Evolutionary conservation across 2,329 filamentous ascomycete species (phyloP).

Genomic region (Diaporthe vexans): DNA sequence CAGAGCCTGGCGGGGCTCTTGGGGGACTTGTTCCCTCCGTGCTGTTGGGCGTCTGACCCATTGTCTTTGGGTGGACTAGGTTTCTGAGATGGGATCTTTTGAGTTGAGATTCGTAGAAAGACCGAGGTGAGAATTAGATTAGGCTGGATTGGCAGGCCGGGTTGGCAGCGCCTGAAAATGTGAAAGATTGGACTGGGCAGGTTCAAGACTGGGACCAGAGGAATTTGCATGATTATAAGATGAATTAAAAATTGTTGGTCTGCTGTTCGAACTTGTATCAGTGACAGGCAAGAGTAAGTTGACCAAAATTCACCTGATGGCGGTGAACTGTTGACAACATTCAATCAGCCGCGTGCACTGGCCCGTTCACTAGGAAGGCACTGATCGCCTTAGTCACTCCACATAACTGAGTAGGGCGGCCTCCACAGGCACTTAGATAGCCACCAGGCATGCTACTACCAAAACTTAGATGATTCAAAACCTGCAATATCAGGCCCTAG

Average conservation of each 20-base stretch:
- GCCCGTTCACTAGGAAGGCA: background rate
- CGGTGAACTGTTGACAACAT: background rate
- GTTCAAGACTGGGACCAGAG: background rate
- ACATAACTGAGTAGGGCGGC: too few species aligned
- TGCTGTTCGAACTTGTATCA: background rate
- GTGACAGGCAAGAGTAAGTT: background rate
- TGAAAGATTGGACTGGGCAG: background rate
- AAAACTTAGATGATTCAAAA: background rate
- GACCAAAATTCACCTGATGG: too few species aligned
- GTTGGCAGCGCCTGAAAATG: background rate
- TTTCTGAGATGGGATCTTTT: background rate
- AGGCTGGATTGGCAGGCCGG: background rate
- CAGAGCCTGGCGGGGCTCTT: background rate
- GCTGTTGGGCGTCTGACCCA: background rate
- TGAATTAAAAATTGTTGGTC: too few species aligned
- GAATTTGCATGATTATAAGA: background rate
- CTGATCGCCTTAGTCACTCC: conserved; percentile 11
- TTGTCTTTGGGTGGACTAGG: background rate
- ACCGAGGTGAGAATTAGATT: background rate
- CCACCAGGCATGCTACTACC: background rate
- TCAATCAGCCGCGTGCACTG: background rate
- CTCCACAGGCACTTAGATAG: background rate
- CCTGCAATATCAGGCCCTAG: background rate
- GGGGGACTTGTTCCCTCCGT: too few species aligned
- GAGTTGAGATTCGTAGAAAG: background rate